phyloP scores from a whole-genome alignment of 148 eudicot species.

The Silene conica region DNA sequence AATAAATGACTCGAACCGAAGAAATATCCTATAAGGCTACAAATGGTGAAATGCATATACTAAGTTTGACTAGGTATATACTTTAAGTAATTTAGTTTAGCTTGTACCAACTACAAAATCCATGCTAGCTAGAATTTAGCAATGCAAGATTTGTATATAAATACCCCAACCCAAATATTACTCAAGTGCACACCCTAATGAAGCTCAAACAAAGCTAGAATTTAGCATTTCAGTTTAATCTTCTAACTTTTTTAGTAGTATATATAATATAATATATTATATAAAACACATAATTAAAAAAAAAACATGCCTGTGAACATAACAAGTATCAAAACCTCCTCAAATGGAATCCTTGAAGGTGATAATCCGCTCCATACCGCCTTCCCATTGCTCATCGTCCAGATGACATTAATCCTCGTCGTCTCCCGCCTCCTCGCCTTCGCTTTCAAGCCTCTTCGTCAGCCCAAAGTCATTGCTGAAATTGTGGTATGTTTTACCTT shows the following conservation, averaged over 20 bases:
- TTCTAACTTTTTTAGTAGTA: no score
- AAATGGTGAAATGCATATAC: no score
- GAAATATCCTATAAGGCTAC: no score
- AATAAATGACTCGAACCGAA: no score
- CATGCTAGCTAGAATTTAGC: not conserved
- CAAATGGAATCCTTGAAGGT: conserved; percentile 40
- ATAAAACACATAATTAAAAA: not conserved
- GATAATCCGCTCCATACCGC: conserved; percentile 42
- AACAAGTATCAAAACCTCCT: conserved; percentile 37
- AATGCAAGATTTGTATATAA: not conserved
- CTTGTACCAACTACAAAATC: not conserved
- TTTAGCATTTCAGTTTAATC: no score
- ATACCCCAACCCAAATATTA: not conserved
- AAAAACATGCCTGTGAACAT: conserved; percentile 23
- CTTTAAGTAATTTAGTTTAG: not conserved
- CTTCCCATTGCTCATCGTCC: conserved; percentile 42
- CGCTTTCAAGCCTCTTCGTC: conserved; percentile 47
- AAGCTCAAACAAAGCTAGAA: not conserved
- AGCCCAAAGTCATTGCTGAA: conserved; percentile 58
- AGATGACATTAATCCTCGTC: conserved; percentile 39
- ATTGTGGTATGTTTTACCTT: conserved; percentile 34
- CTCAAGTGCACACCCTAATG: not conserved
- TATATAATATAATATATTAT: no score
- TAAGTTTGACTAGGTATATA: not conserved
- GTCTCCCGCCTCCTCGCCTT: conserved; percentile 39